Percentiles rank a stretch among this genome's conserved stretches.
phyloP scores from a whole-genome alignment of 306 rosid species.

The Inga leiocalycina region DNA sequence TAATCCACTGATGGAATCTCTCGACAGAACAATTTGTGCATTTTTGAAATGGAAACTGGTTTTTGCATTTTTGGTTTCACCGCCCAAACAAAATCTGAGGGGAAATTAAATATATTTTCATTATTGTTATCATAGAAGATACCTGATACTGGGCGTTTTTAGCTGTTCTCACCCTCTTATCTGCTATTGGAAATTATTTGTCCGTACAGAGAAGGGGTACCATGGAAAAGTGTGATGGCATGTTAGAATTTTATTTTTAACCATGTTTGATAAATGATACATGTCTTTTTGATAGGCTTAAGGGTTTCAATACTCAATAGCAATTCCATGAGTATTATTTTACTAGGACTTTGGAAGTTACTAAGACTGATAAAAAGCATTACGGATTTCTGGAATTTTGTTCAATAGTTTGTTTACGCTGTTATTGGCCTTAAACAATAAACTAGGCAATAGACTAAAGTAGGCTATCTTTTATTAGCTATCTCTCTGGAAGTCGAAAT shows the following conservation, averaged over 20 bases:
- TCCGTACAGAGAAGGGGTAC: constrained; percentile 10
- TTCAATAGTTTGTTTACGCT: constrained; percentile 9
- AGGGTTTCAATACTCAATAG: constrained; percentile 10
- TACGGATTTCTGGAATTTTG: constrained; percentile 8
- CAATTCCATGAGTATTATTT: not conserved
- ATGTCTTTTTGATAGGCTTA: not conserved
- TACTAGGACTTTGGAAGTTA: not conserved
- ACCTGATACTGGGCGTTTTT: not conserved
- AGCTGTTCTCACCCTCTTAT: constrained; percentile 2
- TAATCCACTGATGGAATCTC: not conserved
- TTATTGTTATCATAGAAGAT: not conserved
- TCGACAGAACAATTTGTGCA: not conserved
- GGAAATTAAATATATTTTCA: not conserved
- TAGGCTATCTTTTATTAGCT: constrained; percentile 40
- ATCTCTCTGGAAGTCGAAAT: constrained; percentile 60
- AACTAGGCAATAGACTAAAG: constrained; percentile 15
- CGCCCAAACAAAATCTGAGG: constrained; percentile 3
- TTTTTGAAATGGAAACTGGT: not conserved
- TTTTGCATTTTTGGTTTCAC: not conserved
- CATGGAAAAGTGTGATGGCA: constrained; percentile 10
- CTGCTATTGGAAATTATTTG: constrained; percentile 10
- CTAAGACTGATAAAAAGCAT: not conserved
- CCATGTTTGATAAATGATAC: not conserved
- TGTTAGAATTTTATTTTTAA: not conserved
- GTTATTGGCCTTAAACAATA: constrained; percentile 19